A percentile compares a stretch with the other conserved stretches of the same genome.
phyloP scores from a whole-genome alignment of 164 flowering plant species.

The Macadamia integrifolia region DNA sequence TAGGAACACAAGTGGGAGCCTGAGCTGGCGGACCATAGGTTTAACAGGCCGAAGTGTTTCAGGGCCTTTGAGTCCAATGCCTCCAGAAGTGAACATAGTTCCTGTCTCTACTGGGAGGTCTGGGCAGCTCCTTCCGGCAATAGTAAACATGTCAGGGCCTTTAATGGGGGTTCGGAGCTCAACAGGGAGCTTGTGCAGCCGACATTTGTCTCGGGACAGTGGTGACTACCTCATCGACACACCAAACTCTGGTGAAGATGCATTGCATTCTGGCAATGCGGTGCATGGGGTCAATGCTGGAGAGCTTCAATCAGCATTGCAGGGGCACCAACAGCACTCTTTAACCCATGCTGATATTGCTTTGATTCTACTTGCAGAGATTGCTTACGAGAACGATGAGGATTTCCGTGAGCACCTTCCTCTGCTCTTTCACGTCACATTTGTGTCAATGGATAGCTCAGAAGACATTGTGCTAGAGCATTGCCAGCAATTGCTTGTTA shows the following conservation, averaged over 20 bases:
- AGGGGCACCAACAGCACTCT: slow-evolving; percentile 92
- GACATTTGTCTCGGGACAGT: slow-evolving; percentile 94
- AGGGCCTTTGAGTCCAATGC: slow-evolving; percentile 91
- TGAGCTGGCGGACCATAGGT: slow-evolving; percentile 91
- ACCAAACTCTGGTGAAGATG: slow-evolving; percentile 94
- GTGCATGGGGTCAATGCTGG: slow-evolving; percentile 80
- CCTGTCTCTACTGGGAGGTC: slow-evolving; percentile 78
- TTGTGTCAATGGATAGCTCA: slow-evolving; percentile 99
- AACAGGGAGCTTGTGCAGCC: slow-evolving; percentile 86
- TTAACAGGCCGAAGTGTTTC: slow-evolving; percentile 85
- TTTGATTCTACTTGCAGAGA: slow-evolving; percentile 89
- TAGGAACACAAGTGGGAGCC: slow-evolving; percentile 83
- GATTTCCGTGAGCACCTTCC: slow-evolving; percentile 95
- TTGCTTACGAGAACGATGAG: slow-evolving; percentile 98
- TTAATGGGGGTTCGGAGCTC: slow-evolving; percentile 90
- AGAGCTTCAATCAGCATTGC: slow-evolving; percentile 94
- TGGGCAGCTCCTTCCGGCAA: slow-evolving; percentile 86
- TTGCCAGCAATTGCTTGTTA: slow-evolving; percentile 96
- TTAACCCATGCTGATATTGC: slow-evolving; percentile 98
- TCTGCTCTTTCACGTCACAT: slow-evolving; percentile 86
- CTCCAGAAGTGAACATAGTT: slow-evolving; percentile 77
- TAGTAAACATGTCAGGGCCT: slow-evolving; percentile 97
- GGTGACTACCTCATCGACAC: slow-evolving; percentile 94
- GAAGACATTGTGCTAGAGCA: slow-evolving; percentile 96
- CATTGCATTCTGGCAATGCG: slow-evolving; percentile 53